These are phyloP conservation scores for Amanita phalloides DNA, from an alignment of 768 basidiomycete species.

Conservation along the genomic window DNA sequence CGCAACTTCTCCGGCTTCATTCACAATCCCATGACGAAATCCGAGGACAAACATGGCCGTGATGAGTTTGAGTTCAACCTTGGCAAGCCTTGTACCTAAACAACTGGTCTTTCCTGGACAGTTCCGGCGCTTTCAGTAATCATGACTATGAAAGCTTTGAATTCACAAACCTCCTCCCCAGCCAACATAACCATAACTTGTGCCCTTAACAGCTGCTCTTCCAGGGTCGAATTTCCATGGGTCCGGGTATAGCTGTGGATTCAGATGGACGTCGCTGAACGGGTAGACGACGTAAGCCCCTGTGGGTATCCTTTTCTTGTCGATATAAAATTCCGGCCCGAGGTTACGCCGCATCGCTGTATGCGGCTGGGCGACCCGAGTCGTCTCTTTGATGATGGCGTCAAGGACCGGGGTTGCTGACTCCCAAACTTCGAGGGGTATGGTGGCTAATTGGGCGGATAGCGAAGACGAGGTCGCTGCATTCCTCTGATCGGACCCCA, in stretches of 20 bases:
- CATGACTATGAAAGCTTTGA: slow-evolving; percentile 7
- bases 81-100: slow-evolving; percentile 65
- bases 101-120: slow-evolving; percentile 55
- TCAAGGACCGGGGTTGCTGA: slow-evolving; percentile 59
- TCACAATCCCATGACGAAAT: slow-evolving; percentile 49
- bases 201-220: slow-evolving; percentile 31
- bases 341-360: slow-evolving; percentile 74
- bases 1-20: slow-evolving; percentile 35
- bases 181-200: slow-evolving; percentile 55
- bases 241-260: slow-evolving; percentile 60
- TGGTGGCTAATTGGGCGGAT: slow-evolving; percentile 37
- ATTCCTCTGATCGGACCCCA: slow-evolving; percentile 14
- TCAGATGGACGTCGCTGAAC: slow-evolving; percentile 70
- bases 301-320: slow-evolving; percentile 58
- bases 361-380: slow-evolving; percentile 71
- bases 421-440: slow-evolving; percentile 68
- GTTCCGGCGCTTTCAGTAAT: background rate
- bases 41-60: slow-evolving; percentile 57
- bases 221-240: slow-evolving; percentile 72
- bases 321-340: slow-evolving; percentile 60
- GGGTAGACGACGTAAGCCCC: slow-evolving; percentile 73
- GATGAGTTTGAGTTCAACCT: slow-evolving; percentile 63
- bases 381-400: slow-evolving; percentile 64
- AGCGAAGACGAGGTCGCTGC: slow-evolving; percentile 15
- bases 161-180: slow-evolving; percentile 67